phyloP scores from a whole-genome alignment of 2,329 filamentous ascomycete species.

The Remersonia thermophila region DNA sequence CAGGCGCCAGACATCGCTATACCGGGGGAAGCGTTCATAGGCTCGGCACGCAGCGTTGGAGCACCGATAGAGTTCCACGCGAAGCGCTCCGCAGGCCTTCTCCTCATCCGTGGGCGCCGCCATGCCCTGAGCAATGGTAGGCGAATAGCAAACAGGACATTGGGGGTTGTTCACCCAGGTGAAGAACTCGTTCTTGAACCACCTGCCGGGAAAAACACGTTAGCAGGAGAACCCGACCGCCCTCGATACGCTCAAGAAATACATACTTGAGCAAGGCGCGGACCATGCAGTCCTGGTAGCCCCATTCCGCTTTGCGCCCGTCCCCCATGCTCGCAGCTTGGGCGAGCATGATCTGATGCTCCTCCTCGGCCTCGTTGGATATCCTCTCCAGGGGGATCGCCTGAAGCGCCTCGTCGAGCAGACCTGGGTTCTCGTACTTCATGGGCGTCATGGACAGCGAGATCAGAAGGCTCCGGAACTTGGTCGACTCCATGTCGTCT shows the following conservation, averaged over 20 bases:
- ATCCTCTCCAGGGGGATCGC: slow-evolving; percentile 81
- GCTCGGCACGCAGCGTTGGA: slow-evolving; percentile 61
- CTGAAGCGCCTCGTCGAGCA: slow-evolving; percentile 82
- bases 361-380: slow-evolving; percentile 88
- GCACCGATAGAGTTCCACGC: slow-evolving; percentile 86
- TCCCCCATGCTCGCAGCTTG: slow-evolving; percentile 79
- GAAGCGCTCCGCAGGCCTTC: slow-evolving; percentile 70
- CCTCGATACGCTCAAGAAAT: not conserved
- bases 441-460: slow-evolving; percentile 78
- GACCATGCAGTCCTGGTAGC: slow-evolving; percentile 94
- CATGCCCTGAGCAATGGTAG: slow-evolving; percentile 73
- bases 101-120: slow-evolving; percentile 80
- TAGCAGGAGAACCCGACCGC: not conserved
- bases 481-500: slow-evolving; percentile 53
- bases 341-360: slow-evolving; percentile 74
- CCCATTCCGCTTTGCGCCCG: slow-evolving; percentile 75
- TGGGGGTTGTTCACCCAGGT: slow-evolving; percentile 92
- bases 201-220: slow-evolving; percentile 37
- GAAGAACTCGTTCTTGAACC: slow-evolving; percentile 95
- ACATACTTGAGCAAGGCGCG: slow-evolving; percentile 64
- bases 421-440: slow-evolving; percentile 91
- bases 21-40: slow-evolving; percentile 83
- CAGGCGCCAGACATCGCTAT: slow-evolving; percentile 88
- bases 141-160: slow-evolving; percentile 68
- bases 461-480: slow-evolving; percentile 71